Conservation (phyloP, 1,139 yeast genomes). For the Blastobotrys apis region DNA sequence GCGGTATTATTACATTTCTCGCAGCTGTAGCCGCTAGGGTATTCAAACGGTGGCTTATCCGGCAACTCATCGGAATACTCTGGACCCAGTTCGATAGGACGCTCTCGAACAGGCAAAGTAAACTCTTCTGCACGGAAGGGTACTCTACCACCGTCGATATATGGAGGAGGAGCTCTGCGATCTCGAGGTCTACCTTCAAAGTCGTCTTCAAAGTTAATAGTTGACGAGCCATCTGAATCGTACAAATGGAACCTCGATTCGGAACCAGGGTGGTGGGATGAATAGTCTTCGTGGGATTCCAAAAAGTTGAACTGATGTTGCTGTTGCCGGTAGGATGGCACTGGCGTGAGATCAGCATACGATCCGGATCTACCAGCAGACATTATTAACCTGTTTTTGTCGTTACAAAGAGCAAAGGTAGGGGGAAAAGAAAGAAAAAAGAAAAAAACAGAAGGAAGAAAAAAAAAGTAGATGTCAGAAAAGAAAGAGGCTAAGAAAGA, state of each 20-base stretch:
- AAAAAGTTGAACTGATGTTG: constrained; percentile 2
- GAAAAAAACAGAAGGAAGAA: background rate
- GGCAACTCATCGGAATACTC: constrained; percentile 27
- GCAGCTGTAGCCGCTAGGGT: constrained; percentile 61
- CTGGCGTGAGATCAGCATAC: background rate
- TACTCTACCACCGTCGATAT: no score
- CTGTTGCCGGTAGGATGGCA: background rate
- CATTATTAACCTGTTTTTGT: no score
- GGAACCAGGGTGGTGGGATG: background rate
- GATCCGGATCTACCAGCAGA: background rate
- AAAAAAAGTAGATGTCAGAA: background rate
- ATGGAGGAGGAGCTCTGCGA: background rate
- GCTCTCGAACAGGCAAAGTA: constrained; percentile 11
- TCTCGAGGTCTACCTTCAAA: background rate
- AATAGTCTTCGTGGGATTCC: background rate
- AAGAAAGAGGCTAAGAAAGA: background rate
- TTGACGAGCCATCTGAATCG: constrained; percentile 1
- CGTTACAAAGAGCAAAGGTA: background rate
- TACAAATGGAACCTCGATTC: background rate
- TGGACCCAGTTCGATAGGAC: constrained; percentile 11
- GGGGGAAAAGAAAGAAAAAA: background rate
- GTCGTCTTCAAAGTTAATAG: background rate
- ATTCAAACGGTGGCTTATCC: constrained; percentile 50
- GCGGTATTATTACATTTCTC: constrained; percentile 75
- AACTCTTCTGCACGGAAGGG: constrained; percentile 7